Base-by-base conservation (phyloP, 306 rosid species). In the Canavalia ensiformis region DNA sequence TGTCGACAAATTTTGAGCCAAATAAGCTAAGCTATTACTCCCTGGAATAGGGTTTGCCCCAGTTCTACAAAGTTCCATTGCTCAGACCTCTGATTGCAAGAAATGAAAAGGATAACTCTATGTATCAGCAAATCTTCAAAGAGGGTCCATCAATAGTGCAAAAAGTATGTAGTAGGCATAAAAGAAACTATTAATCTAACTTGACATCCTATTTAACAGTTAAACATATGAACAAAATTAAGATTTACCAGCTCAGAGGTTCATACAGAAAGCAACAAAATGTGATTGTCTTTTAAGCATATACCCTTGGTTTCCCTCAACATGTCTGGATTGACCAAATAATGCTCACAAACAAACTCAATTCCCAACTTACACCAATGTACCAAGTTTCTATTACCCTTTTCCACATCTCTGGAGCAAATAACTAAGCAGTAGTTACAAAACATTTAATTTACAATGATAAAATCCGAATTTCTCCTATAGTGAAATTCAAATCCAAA, bases 11-110 rank as follows among this genome's bases (percentile, higher is more conserved):
- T 82, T 91, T 51, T 76, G 72, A 76, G 86, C 84, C 8, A 84
- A 87, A 89, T 58, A 75, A 78, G 81, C 86, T 68, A 81, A 83
- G 77, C 84, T 78, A 80, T 41, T 75, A 68, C 83, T 72, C 63
- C 94, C 92, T 62, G 74, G 52, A 80, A 87, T 63, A 41, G 94
- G 87, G 76, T 72, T 83, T 49, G 79, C 76, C 72, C 90, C 92
- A 82, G 86, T 69, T 82, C 90, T 85, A 34, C 81, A 76, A 18
- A 88, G 86, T 63, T 89, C 96, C 99, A 95, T 95, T 68, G 88
- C 80, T 82, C 75, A 81, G 54, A 81, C 84, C 87, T 64, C 82
- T 83, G 84, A 79, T 25, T 62, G 52, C 28, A 41, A 77, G 37
- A 60, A 74, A 58, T 6, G 33, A 37, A 31, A 80, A 59, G 31